Percentiles rank a stretch among this genome's conserved stretches.
Conservation (phyloP, 1,284 basidiomycete genomes). For the Tilletia setariae region DNA sequence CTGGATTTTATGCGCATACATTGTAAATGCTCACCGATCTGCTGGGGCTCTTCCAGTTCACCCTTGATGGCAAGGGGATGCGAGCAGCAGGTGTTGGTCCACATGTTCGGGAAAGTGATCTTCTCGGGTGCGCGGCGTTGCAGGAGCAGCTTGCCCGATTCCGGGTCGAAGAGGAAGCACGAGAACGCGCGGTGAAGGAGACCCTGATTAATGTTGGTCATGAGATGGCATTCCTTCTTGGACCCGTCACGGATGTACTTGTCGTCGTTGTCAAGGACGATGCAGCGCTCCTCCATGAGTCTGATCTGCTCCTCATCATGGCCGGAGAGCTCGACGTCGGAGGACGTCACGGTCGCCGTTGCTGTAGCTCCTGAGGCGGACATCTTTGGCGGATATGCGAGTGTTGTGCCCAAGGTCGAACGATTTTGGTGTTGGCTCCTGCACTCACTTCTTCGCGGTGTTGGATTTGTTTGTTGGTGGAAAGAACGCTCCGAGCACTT, state of each 20-base stretch:
- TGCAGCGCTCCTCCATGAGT: conserved; percentile 96
- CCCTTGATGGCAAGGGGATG: conserved; percentile 75
- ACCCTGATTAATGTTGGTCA: conserved; percentile 93
- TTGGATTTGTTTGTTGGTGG: no score
- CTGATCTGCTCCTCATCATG: conserved; percentile 60
- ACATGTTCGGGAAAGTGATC: conserved; percentile 99
- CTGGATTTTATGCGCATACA: background rate
- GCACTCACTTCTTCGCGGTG: no score
- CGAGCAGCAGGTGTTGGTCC: conserved; percentile 99
- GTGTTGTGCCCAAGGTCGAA: background rate
- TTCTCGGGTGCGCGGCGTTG: conserved; percentile 95
- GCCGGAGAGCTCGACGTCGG: conserved; percentile 32
- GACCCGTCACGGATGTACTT: conserved; percentile 61
- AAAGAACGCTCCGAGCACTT: no score
- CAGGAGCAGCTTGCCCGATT: conserved; percentile 87
- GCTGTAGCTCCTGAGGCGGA: background rate
- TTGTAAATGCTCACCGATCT: conserved; percentile 57
- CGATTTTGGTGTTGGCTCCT: no score
- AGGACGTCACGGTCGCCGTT: background rate
- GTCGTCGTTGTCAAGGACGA: conserved; percentile 86
- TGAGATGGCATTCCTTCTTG: conserved; percentile 99
- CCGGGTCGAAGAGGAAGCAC: conserved; percentile 91
- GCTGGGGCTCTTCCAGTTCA: conserved; percentile 70
- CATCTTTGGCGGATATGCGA: background rate
- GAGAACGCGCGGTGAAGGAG: conserved; percentile 97